These are phyloP conservation scores for Boechera divaricarpa DNA, from an alignment of 345 rosid genomes.

Conservation along the genomic window DNA sequence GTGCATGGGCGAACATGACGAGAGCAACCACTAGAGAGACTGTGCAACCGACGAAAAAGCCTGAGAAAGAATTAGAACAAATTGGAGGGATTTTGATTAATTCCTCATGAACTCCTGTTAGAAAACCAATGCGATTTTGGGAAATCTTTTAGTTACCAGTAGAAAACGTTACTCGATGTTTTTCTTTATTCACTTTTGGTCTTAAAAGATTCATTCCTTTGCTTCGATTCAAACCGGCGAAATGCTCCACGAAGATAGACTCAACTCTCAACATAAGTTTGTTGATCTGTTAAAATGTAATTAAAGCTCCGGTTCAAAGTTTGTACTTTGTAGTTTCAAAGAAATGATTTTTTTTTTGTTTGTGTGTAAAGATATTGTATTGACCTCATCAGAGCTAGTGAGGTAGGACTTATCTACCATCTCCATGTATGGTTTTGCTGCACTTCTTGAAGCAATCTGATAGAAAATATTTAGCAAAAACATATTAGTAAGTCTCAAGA, in stretches of 20 bases:
- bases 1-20: constrained; percentile 45
- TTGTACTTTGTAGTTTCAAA: not conserved
- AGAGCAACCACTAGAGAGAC: constrained; percentile 57
- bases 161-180: constrained; percentile 61
- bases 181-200: constrained; percentile 61
- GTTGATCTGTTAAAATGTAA: constrained; percentile 44
- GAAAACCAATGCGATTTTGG: not conserved
- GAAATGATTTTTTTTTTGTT: not conserved
- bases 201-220: constrained; percentile 66
- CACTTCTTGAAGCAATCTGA: constrained; percentile 52
- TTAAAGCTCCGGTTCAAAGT: not conserved
- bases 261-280: constrained; percentile 66
- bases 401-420: constrained; percentile 57
- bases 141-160: constrained; percentile 46
- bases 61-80: constrained; percentile 43
- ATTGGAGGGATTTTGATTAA: not conserved
- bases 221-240: constrained; percentile 58
- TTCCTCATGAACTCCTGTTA: not conserved
- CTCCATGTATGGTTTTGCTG: constrained; percentile 48
- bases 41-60: constrained; percentile 65
- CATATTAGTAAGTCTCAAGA: not conserved
- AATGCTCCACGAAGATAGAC: constrained; percentile 66
- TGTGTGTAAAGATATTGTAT: constrained; percentile 1
- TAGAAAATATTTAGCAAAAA: constrained; percentile 2
- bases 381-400: constrained; percentile 52